phyloP scores from a whole-genome alignment of 2,329 filamentous ascomycete species.

The Sarocladium brachiariae region DNA sequence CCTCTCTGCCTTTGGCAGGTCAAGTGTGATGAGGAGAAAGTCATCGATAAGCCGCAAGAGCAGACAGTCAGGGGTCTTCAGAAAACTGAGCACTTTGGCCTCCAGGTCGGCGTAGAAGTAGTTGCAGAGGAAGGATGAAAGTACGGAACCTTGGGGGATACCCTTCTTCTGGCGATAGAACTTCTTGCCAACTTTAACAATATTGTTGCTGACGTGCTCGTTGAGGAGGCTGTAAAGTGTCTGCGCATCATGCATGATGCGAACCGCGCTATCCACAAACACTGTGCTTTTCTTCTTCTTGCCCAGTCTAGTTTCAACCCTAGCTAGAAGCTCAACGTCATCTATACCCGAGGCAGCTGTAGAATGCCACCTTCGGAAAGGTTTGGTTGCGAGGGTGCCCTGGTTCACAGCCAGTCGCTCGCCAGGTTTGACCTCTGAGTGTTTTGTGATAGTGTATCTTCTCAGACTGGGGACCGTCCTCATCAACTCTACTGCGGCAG shows the following conservation, averaged over 20 bases:
- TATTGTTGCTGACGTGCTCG: slow-evolving; percentile 76
- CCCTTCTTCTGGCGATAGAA: slow-evolving; percentile 82
- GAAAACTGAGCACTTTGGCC: slow-evolving; percentile 58
- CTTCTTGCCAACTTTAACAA: slow-evolving; percentile 82
- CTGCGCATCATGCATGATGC: slow-evolving; percentile 48
- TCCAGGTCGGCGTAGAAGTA: slow-evolving; percentile 95
- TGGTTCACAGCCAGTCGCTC: slow-evolving; percentile 20
- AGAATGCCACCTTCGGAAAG: slow-evolving; percentile 44
- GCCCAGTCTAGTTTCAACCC: slow-evolving; percentile 33
- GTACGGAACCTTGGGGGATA: slow-evolving; percentile 86
- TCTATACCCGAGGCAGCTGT: slow-evolving; percentile 40
- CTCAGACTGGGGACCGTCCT: slow-evolving; percentile 46
- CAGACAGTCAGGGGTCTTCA: slow-evolving; percentile 50
- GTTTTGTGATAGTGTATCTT: slow-evolving; percentile 64
- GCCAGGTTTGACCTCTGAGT: slow-evolving; percentile 61
- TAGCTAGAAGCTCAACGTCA: slow-evolving; percentile 35
- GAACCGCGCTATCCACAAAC: slow-evolving; percentile 64
- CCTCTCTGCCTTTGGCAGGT: slow-evolving; percentile 54
- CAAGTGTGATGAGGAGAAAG: slow-evolving; percentile 78
- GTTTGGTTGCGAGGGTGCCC: slow-evolving; percentile 22
- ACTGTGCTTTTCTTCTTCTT: slow-evolving; percentile 57
- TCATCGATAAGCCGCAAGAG: slow-evolving; percentile 85
- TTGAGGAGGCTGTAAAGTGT: slow-evolving; percentile 63
- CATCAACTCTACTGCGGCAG: slow-evolving; percentile 62
- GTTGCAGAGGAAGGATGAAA: slow-evolving; percentile 85